Evolutionary conservation across 805 yeast genomes (phyloP), one percentile per base, ranked within the genome.

Genomic region (Wickerhamomyces mucosus): DNA sequence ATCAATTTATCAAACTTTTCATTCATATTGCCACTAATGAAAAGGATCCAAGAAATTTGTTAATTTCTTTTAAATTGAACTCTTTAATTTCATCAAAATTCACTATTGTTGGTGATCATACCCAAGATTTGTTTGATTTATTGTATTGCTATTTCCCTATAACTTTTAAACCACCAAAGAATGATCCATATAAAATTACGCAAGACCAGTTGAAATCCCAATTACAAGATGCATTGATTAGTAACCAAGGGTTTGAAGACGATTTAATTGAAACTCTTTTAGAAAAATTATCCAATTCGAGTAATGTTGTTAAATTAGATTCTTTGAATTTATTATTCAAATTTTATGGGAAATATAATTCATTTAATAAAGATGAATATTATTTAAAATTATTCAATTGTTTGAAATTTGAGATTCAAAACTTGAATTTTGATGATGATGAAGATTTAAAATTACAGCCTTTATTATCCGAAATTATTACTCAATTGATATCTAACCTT

Each of bases 101-200:
- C 27, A 56, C 61, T 3, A 61, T 72, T 30, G 6, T 16, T 4
- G 41, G 55, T 26, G 51, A 55, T n/a, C 58, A 53, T 46, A 48
- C 69, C 20, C 78, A 79, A 41, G 84, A 82, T 8, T 53, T 92
- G 37, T 94, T 88, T 51, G 98, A 92, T 51, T 73, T 81, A 21
- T 65, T 84, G 25, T 94, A 89, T 51, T 92, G 98, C 55, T 92
- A 92, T 58, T 92, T 89, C 60, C 99, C 99, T 10, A 88, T 92
- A 26, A 81, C 96, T 2, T 92, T 94, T 58, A 77, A 76, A 36
- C 95, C 97, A 2, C 95, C 97, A 4, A 72, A 75, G 29, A 83
- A 83, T 52, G 95, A 89, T 45, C 88, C 92, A 0, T 85, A 86
- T 51, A 74, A 77, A 39, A 81, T 85, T 41, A 74, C 95, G 0